phyloP scores from a whole-genome alignment of 1,284 basidiomycete species.

The Fomitopsis pinicola region DNA sequence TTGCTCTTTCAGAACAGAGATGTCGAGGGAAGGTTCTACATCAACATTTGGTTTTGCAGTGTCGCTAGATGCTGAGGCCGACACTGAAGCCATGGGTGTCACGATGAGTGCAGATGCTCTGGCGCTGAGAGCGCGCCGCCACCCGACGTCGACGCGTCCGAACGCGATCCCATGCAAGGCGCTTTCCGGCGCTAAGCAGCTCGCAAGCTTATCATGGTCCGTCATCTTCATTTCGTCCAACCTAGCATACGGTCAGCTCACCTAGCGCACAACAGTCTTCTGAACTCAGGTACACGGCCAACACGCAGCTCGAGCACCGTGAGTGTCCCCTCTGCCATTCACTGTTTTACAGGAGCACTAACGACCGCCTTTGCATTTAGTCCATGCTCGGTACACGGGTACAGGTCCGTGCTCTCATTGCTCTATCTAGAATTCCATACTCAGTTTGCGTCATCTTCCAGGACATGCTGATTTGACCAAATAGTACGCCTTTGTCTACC shows the following conservation, averaged over 20 bases:
- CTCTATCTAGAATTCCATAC: not conserved
- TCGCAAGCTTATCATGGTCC: constrained; percentile 40
- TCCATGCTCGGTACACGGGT: constrained; percentile 95
- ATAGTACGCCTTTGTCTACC: constrained; percentile 55
- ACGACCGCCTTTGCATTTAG: constrained; percentile 33
- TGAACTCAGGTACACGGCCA: constrained; percentile 90
- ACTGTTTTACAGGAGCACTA: constrained; percentile 5
- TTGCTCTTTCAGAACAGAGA: constrained; percentile 70
- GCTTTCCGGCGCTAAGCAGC: constrained; percentile 7
- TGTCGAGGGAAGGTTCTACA: constrained; percentile 50
- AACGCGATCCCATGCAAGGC: constrained; percentile 4
- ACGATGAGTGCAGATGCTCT: not conserved
- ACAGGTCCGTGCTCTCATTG: constrained; percentile 54
- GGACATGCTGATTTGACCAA: constrained; percentile 94
- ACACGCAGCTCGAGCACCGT: constrained; percentile 92
- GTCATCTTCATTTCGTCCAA: constrained; percentile 24
- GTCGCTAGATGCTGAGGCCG: constrained; percentile 23
- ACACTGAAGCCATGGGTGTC: constrained; percentile 10
- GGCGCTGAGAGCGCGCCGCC: not conserved
- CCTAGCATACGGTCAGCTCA: constrained; percentile 1
- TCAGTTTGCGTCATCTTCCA: constrained; percentile 16
- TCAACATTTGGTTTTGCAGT: constrained; percentile 19
- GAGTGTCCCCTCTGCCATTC: constrained; percentile 28
- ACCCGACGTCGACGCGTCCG: constrained; percentile 1
- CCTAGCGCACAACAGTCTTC: constrained; percentile 51